Evolutionary conservation across 2,329 filamentous ascomycete genomes (phyloP).

Genomic region (Penicillium sp.): DNA sequence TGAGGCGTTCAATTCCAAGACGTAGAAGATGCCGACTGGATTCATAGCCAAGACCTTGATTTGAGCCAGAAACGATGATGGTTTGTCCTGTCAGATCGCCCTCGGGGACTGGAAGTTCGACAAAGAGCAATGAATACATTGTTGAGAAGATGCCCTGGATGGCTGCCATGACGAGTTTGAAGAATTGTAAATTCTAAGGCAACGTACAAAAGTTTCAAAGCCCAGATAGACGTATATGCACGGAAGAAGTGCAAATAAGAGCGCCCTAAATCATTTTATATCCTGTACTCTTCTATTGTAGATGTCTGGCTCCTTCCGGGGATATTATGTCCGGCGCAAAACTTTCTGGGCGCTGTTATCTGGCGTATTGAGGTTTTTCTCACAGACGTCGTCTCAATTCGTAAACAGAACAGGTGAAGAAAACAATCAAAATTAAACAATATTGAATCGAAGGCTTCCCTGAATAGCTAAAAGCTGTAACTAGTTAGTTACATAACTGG

Average conservation of each 20-base stretch:
- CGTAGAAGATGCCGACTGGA: conserved; percentile 9
- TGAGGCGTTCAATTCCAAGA: conserved; percentile 5
- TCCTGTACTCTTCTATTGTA: background rate
- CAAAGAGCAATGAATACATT: conserved; percentile 9
- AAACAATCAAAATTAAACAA: no score
- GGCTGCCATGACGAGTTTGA: background rate
- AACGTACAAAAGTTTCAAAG: no score
- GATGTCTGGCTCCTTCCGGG: background rate
- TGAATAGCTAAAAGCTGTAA: no score
- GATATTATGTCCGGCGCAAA: conserved; percentile 1
- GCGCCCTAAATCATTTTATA: background rate
- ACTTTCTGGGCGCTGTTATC: background rate
- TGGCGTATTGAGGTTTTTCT: no score
- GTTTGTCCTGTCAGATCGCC: conserved; percentile 10
- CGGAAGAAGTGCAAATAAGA: no score
- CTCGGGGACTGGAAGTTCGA: conserved; percentile 14
- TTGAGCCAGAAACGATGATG: conserved; percentile 55
- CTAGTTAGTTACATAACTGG: no score
- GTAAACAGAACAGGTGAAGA: no score
- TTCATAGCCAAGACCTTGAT: conserved; percentile 11
- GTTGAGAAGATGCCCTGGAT: background rate
- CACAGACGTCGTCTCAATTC: no score
- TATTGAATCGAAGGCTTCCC: no score
- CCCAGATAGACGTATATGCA: no score
- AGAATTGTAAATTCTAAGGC: background rate